Base-by-base conservation (phyloP, 805 yeast genomes). In the Yarrowia deformans region DNA sequence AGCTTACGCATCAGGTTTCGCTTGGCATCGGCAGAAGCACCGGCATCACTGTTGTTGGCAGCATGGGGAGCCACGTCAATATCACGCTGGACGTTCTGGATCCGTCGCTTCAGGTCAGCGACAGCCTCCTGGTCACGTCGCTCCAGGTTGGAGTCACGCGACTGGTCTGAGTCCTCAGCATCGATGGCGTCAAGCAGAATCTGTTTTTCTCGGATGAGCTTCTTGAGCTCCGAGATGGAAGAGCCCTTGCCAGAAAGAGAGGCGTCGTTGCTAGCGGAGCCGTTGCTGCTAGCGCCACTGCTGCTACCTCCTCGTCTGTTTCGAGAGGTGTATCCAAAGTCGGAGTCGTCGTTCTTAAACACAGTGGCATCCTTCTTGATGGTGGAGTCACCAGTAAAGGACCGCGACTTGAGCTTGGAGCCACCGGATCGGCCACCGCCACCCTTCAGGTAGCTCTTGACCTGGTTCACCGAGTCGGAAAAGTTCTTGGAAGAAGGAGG, bases 401-500 rank as follows among this genome's bases (percentile, higher is more conserved):
- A 76, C n/a, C 76, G 75, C 23, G 72, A 71, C 70, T 78, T 78
- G 49, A 78, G 71, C 64, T 75, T 77, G 52, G 63, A 52, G 10
- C 71, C 72, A 16, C 75, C 77, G 5, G 79, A 73, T 2, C 72
- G 70, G 4, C 74, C 42, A 34, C 74, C 73, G 39, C 75, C 76
- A 19, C 73, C 72, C 66, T 81, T 84, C 74, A 90, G 80, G 52
- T 85, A 84, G 69, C 87, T 84, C 78, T 93, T 94, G 77, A 93
- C 86, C 66, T 87, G 85, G 74, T 84, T 84, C 77, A 89, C 85
- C 16, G 90, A 84, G 72, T 88, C 91, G 72, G 90, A 89, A 70
- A 95, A 80, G 70, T 90, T 83, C 74, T 88, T 87, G 46, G 90
- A 85, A 8, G 97, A 90, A 2, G 97, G 96, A 8, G 99, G 98